phyloP scores from a whole-genome alignment of 2,329 filamentous ascomycete species.

The Zasmidium citrigriseum region DNA sequence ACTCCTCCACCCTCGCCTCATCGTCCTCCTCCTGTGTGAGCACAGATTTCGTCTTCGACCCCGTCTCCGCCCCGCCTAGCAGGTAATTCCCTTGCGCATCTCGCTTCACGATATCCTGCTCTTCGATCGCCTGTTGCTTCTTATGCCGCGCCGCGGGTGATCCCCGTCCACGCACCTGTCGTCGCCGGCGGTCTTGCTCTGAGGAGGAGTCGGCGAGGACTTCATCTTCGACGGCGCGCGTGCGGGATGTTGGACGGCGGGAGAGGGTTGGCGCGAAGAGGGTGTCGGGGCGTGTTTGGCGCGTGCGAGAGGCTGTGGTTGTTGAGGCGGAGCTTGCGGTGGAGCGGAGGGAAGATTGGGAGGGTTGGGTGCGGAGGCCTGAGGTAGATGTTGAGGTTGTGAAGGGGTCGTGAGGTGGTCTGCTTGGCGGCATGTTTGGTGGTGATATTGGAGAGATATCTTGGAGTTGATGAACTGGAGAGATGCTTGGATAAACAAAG shows the following conservation, averaged over 20 bases:
- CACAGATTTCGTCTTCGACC: not conserved
- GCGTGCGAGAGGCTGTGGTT: conserved; percentile 16
- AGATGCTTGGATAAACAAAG: not conserved
- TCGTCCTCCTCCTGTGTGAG: conserved; percentile 10
- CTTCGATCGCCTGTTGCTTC: conserved; percentile 19
- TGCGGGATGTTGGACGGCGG: conserved; percentile 25
- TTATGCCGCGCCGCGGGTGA: conserved; percentile 1
- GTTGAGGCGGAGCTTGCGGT: conserved; percentile 27
- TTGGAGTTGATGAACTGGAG: not conserved
- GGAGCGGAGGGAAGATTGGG: conserved; percentile 27
- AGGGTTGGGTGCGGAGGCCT: conserved; percentile 22
- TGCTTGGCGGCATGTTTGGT: conserved; percentile 1
- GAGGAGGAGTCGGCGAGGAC: conserved; percentile 30
- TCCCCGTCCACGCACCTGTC: too few species aligned
- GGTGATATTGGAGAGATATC: not conserved
- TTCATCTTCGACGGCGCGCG: conserved; percentile 24
- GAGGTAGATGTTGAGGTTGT: conserved; percentile 17
- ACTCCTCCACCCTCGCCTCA: not conserved
- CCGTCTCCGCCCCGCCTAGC: conserved; percentile 5
- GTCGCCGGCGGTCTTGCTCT: conserved; percentile 17
- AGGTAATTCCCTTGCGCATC: conserved; percentile 30
- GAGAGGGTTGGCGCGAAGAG: conserved; percentile 30
- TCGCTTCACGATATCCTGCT: conserved; percentile 30
- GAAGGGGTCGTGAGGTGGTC: conserved; percentile 25
- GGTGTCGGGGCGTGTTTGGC: conserved; percentile 18